Conservation (phyloP, 495 filamentous ascomycete species). For the Letharia lupina region DNA sequence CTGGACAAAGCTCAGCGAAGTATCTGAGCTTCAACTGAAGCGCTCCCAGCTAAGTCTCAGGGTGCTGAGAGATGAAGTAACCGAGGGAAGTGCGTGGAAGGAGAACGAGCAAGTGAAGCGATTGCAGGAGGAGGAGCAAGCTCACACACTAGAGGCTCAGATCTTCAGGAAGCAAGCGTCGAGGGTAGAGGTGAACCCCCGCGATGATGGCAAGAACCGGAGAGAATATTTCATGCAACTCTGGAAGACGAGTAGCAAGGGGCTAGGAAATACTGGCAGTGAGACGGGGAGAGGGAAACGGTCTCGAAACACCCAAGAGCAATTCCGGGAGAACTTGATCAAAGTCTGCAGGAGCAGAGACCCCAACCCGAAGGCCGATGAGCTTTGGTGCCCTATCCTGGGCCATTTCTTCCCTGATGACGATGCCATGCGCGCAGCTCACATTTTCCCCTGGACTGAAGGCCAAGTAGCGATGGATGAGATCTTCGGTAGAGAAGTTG, state of each 20-base stretch:
- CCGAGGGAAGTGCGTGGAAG: neutral
- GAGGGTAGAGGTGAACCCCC: neutral
- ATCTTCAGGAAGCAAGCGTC: neutral
- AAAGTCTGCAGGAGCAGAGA: neutral
- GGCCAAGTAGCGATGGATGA: slow-evolving; percentile 22
- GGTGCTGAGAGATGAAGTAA: too few species aligned
- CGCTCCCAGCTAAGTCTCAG: too few species aligned
- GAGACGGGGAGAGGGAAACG: neutral
- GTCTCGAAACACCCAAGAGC: neutral
- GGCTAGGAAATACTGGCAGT: neutral
- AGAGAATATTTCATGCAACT: neutral
- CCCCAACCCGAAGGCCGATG: neutral
- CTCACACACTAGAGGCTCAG: neutral
- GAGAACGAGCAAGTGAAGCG: neutral
- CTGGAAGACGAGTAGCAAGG: neutral
- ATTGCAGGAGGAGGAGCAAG: neutral
- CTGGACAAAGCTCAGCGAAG: too few species aligned
- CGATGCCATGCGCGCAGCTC: slow-evolving; percentile 8
- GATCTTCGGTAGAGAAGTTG: slow-evolving; percentile 15
- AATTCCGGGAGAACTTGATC: neutral
- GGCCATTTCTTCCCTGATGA: neutral
- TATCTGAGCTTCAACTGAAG: too few species aligned
- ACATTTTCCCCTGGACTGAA: slow-evolving; percentile 15
- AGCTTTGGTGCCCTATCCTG: slow-evolving; percentile 22
- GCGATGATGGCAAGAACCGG: neutral